These are phyloP conservation scores for Myriangium duriaei DNA, from an alignment of 2,329 filamentous ascomycete genomes.

Conservation along the genomic window DNA sequence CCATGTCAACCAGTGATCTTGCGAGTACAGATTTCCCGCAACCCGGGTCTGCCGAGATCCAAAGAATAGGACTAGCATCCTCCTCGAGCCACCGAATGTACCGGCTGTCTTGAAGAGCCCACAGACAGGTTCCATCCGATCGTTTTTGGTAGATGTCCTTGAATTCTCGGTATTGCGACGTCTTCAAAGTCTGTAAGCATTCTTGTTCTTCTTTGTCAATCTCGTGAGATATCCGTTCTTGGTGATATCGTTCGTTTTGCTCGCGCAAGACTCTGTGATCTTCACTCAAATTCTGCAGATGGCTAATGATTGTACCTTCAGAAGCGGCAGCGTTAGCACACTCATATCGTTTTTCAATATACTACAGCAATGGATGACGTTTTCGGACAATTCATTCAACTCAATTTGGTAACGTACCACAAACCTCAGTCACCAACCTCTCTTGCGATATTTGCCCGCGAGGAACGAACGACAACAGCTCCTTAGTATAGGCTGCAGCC, in stretches of 20 bases:
- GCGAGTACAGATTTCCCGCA: slow-evolving; percentile 31
- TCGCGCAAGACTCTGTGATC: no score
- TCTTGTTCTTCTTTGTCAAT: neutral
- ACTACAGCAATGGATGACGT: no score
- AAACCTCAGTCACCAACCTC: neutral
- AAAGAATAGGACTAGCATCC: no score
- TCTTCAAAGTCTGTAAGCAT: neutral
- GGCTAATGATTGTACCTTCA: no score
- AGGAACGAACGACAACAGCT: slow-evolving; percentile 9
- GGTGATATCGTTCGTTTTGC: neutral
- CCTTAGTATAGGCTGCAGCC: slow-evolving; percentile 16
- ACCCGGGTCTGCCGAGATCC: slow-evolving; percentile 29
- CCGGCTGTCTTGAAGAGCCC: no score
- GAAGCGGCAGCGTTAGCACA: no score
- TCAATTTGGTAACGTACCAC: no score
- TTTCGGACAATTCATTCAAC: no score
- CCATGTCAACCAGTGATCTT: slow-evolving; percentile 23
- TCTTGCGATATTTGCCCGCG: neutral
- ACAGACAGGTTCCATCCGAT: neutral
- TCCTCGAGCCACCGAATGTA: no score
- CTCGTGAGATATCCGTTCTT: neutral
- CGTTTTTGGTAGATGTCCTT: neutral
- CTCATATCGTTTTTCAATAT: no score
- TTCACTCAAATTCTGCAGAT: no score
- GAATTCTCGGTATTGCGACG: neutral